phyloP scores from a whole-genome alignment of 805 yeast species.

The Suhomyces tanzawaensis region DNA sequence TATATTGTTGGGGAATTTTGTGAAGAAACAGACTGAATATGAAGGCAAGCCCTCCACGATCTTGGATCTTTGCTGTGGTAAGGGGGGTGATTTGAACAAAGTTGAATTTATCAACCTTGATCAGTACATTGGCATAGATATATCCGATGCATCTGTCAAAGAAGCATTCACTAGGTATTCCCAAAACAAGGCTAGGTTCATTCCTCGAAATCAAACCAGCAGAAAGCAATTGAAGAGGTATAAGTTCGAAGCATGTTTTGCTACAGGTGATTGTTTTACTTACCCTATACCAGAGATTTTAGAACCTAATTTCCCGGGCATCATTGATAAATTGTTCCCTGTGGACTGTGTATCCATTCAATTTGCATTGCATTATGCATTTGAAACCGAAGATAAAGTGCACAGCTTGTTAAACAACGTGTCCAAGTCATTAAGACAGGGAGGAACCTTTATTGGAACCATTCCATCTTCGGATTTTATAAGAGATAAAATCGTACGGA shows the following conservation, averaged over 20 bases:
- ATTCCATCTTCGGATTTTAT: constrained; percentile 90
- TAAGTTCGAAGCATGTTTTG: constrained; percentile 77
- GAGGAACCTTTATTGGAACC: constrained; percentile 91
- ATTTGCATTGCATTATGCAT: constrained; percentile 93
- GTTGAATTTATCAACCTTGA: constrained; percentile 73
- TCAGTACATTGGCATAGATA: constrained; percentile 87
- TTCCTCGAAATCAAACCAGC: constrained; percentile 21
- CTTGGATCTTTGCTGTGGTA: constrained; percentile 92
- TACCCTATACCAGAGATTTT: constrained; percentile 65
- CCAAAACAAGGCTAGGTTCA: constrained; percentile 45
- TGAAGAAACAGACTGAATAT: constrained; percentile 28
- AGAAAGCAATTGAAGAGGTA: constrained; percentile 42
- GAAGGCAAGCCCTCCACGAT: constrained; percentile 41
- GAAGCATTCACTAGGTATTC: constrained; percentile 80
- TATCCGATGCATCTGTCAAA: constrained; percentile 80
- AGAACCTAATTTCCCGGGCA: constrained; percentile 57
- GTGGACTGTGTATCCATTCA: constrained; percentile 89
- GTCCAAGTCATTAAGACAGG: constrained; percentile 67
- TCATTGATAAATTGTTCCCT: constrained; percentile 63
- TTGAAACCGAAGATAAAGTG: constrained; percentile 79
- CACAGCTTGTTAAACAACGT: constrained; percentile 72
- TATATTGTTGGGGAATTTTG: constrained; percentile 71
- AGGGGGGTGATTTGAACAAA: constrained; percentile 94
- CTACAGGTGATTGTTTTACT: constrained; percentile 90
- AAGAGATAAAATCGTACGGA: constrained; percentile 55